These are phyloP conservation scores for Mucor velutinosus DNA, from an alignment of 371 early-diverging fungal species.

Conservation along the genomic window DNA sequence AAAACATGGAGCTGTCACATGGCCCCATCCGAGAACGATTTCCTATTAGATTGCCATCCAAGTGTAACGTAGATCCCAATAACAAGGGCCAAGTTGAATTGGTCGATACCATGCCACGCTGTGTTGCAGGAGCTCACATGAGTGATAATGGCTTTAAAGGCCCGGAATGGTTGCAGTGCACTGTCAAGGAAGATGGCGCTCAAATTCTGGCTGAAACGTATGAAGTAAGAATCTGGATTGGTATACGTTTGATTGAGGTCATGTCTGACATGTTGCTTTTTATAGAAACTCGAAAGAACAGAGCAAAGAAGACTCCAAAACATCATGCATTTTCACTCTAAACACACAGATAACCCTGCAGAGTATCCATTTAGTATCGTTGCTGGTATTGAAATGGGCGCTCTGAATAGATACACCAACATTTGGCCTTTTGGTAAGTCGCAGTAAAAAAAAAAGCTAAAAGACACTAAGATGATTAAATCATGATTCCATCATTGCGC, in stretches of 20 bases:
- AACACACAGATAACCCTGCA: slow-evolving; percentile 37
- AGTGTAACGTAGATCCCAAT: slow-evolving; percentile 27
- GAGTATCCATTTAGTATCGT: slow-evolving; percentile 63
- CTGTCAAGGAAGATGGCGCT: slow-evolving; percentile 33
- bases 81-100: slow-evolving; percentile 1
- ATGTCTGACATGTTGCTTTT: neutral
- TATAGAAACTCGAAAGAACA: slow-evolving; percentile 56
- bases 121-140: slow-evolving; percentile 26
- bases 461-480: neutral
- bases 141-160: slow-evolving; percentile 14
- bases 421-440: slow-evolving; percentile 73
- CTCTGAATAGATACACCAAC: slow-evolving; percentile 77
- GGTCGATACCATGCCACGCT: slow-evolving; percentile 14
- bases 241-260: neutral
- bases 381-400: slow-evolving; percentile 67
- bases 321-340: slow-evolving; percentile 61
- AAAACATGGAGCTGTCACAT: slow-evolving; percentile 41
- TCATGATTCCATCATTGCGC: slow-evolving; percentile 18
- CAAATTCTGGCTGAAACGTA: slow-evolving; percentile 44
- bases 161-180: slow-evolving; percentile 37
- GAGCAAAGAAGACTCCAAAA: slow-evolving; percentile 68
- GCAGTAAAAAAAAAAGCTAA: slow-evolving; percentile 19
- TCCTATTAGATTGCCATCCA: slow-evolving; percentile 35
- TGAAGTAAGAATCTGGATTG: slow-evolving; percentile 28
- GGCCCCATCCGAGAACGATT: slow-evolving; percentile 42